A percentile compares a stretch with the other conserved stretches of the same genome.
phyloP scores from a whole-genome alignment of 805 yeast species.

The Metschnikowia reukaufii region DNA sequence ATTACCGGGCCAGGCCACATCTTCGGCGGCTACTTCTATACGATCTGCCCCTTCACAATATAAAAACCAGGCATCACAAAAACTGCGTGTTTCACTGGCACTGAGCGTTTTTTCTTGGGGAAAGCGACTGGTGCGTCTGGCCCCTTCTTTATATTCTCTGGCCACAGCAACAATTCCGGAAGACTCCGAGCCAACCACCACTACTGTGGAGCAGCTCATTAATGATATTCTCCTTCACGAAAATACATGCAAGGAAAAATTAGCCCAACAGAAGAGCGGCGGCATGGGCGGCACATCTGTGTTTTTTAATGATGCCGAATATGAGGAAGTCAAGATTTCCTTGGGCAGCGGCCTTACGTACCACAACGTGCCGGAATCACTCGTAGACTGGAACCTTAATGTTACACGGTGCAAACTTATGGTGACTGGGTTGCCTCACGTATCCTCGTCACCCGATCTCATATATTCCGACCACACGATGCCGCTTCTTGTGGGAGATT shows the following conservation, averaged over 20 bases:
- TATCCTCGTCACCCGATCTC: slow-evolving; percentile 38
- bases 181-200: slow-evolving; percentile 42
- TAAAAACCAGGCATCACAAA: slow-evolving; percentile 21
- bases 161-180: slow-evolving; percentile 48
- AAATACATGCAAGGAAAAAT: slow-evolving; percentile 24
- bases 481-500: slow-evolving; percentile 44
- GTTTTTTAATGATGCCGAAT: slow-evolving; percentile 20
- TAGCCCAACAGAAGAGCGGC: slow-evolving; percentile 11
- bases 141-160: slow-evolving; percentile 42
- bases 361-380: slow-evolving; percentile 38
- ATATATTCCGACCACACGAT: slow-evolving; percentile 31
- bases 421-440: slow-evolving; percentile 38
- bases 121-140: slow-evolving; percentile 41
- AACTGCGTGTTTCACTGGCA: slow-evolving; percentile 36
- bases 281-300: no score
- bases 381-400: slow-evolving; percentile 54
- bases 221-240: slow-evolving; percentile 44
- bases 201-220: slow-evolving; percentile 44
- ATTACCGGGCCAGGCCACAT: slow-evolving; percentile 27
- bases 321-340: slow-evolving; percentile 36
- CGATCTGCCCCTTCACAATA: slow-evolving; percentile 42
- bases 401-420: slow-evolving; percentile 49
- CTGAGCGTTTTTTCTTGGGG: slow-evolving; percentile 38
- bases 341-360: slow-evolving; percentile 41
- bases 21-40: slow-evolving; percentile 32